phyloP scores from a whole-genome alignment of 192 early-diverging fungal species.

The Coemansia sp. region DNA sequence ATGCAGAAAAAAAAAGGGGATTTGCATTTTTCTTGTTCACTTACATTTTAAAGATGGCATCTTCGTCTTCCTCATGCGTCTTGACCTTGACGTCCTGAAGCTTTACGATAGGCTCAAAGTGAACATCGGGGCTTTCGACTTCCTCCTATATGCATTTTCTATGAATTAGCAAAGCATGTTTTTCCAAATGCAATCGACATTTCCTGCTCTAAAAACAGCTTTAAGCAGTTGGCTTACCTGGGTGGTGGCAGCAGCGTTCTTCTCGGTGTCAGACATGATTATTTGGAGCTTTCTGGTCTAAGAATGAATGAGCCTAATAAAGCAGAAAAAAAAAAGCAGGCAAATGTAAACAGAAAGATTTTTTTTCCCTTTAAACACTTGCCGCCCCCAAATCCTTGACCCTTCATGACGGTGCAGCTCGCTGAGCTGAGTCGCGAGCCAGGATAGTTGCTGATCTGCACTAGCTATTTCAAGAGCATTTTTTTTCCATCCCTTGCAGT shows the following conservation, averaged over 20 bases:
- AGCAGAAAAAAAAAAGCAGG: background rate
- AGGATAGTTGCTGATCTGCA: background rate
- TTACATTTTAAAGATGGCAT: conserved; percentile 79
- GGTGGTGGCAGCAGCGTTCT: conserved; percentile 29
- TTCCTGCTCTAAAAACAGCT: no score
- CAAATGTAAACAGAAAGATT: conserved; percentile 1
- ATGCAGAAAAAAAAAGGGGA: no score
- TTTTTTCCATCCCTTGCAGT: no score
- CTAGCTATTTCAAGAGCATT: no score
- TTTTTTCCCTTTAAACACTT: background rate
- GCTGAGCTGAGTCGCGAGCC: background rate
- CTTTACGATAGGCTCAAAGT: conserved; percentile 96
- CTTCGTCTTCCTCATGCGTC: conserved; percentile 96
- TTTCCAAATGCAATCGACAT: no score
- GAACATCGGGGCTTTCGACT: conserved; percentile 78
- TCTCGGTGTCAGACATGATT: conserved; percentile 48
- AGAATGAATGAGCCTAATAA: background rate
- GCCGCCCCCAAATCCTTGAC: conserved; percentile 3
- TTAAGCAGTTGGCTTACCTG: conserved; percentile 29
- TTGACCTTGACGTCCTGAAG: conserved; percentile 90
- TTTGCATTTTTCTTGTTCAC: conserved; percentile 6
- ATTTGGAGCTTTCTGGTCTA: background rate
- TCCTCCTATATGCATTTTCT: conserved; percentile 59
- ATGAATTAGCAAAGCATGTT: conserved; percentile 2
- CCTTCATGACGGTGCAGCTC: background rate